Base-by-base conservation (phyloP, 2,329 filamentous ascomycete species). In the Fusarium goolgardi region DNA sequence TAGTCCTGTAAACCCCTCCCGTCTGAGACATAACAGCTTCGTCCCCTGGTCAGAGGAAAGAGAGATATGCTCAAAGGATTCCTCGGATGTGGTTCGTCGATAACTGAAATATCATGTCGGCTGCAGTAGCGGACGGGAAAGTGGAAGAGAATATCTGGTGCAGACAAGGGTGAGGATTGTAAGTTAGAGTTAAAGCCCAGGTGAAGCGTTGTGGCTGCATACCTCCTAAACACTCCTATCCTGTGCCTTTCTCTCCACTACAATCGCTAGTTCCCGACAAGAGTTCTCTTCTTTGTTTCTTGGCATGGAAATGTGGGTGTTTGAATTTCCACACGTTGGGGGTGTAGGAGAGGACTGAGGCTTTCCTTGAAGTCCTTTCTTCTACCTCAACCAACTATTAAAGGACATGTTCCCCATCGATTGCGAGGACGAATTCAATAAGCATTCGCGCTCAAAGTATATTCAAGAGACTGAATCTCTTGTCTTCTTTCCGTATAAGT, bases 71-170 rank as follows among this genome's bases (percentile, higher is more conserved):
- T 31, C 25, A 63, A 35, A 43, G 27, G 21, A 25, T 25, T 37
- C 35, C 37, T 63, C 32, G 37, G 39, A 37, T 23, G 55, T 70
- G 67, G 64, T 58, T 69, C 64, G 68, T 64, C 58, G 49, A 27
- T 16, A 49, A 32, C 20, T 47, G 18, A 20, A 49, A 53, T 6
- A n/a, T 56, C 32, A 57, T 52, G 46, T 56, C 40, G 65, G 58
- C 53, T 63, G 47, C 41, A 68, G 57, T 49, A 55, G 58, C 53
- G 63, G 68, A 69, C 58, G 71, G 67, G 60, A 58, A 63, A 71
- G 67, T 37, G 70, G 71, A 71, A 55, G 43, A 40, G n/a, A 39
- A 61, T 51, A 61, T 55, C 27, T 55, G 27, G n/a, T 59, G 59
- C 34, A 50, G 55, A 44, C 46, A 40, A 46, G 57, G 47, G 13